Evolutionary conservation across 129 eudicot genomes (phyloP).

Genomic region (Tagetes patula): DNA sequence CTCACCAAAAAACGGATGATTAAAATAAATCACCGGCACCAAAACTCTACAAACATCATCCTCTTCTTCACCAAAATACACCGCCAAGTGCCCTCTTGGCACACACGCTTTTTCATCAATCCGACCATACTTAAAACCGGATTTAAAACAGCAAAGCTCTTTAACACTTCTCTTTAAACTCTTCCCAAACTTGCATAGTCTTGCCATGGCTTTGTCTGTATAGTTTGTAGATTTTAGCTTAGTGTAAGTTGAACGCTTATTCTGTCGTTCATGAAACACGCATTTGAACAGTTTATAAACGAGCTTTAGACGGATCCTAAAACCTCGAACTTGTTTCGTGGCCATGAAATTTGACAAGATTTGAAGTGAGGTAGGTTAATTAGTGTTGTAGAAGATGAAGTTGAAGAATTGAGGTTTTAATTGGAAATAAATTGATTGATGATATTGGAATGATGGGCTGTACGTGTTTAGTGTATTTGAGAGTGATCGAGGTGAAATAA

Average conservation of each 20-base stretch:
- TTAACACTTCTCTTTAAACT: conserved; percentile 42
- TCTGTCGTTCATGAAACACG: conserved; percentile 26
- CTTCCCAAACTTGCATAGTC: conserved; percentile 43
- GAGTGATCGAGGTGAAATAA: conserved; percentile 27
- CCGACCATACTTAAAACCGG: conserved; percentile 40
- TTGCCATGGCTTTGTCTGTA: conserved; percentile 38
- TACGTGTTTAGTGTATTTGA: not conserved
- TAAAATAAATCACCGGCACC: conserved; percentile 75
- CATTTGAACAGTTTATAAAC: conserved; percentile 46
- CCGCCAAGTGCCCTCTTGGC: conserved; percentile 83
- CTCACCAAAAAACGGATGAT: conserved; percentile 72
- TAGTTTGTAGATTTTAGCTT: conserved; percentile 24
- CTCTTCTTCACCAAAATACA: conserved; percentile 70
- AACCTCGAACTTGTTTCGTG: conserved; percentile 46
- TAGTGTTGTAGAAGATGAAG: too few species aligned
- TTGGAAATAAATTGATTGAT: not conserved
- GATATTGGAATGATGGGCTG: not conserved
- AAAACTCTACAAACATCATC: conserved; percentile 57
- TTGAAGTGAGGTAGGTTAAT: not conserved
- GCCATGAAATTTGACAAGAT: conserved; percentile 25
- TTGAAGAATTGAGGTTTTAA: not conserved
- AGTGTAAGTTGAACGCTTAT: conserved; percentile 15
- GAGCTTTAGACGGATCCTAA: conserved; percentile 52
- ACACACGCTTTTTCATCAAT: conserved; percentile 29
- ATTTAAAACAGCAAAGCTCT: conserved; percentile 28